These are phyloP conservation scores for Colletotrichum somersetense DNA, from an alignment of 2,329 filamentous ascomycete genomes.

Conservation along the genomic window DNA sequence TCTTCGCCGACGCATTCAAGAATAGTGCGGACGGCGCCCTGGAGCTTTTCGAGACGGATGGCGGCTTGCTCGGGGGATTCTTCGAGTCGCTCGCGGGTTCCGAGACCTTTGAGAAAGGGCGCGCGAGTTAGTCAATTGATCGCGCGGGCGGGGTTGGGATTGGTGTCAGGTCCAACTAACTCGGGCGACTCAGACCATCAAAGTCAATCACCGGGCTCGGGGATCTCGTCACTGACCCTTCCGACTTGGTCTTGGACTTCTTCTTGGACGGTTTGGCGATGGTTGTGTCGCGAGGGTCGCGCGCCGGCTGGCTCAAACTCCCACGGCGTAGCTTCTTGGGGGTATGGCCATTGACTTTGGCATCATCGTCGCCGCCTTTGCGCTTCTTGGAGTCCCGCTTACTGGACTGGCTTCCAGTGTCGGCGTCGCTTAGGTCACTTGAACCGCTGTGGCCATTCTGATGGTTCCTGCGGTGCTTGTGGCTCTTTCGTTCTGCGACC, in stretches of 20 bases:
- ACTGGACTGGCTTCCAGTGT: slow-evolving; percentile 42
- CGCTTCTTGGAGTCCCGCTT: slow-evolving; percentile 41
- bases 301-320: slow-evolving; percentile 71
- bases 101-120: slow-evolving; percentile 59
- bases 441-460: slow-evolving; percentile 47
- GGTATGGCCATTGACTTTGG: slow-evolving; percentile 50
- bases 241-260: slow-evolving; percentile 49
- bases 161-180: slow-evolving; percentile 55
- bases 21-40: slow-evolving; percentile 73
- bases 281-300: slow-evolving; percentile 70
- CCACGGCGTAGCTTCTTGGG: slow-evolving; percentile 55
- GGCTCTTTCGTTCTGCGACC: slow-evolving; percentile 49
- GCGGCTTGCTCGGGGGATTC: slow-evolving; percentile 66
- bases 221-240: slow-evolving; percentile 47
- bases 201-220: slow-evolving; percentile 70
- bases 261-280: slow-evolving; percentile 50
- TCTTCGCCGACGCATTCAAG: slow-evolving; percentile 79
- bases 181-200: slow-evolving; percentile 71
- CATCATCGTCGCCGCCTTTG: slow-evolving; percentile 42
- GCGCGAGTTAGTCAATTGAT: slow-evolving; percentile 41
- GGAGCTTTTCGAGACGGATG: slow-evolving; percentile 68
- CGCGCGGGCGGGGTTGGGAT: slow-evolving; percentile 24
- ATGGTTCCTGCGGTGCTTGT: slow-evolving; percentile 47
- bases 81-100: slow-evolving; percentile 73
- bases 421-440: slow-evolving; percentile 32